A percentile compares a stretch with the other conserved stretches of the same genome.
These are phyloP conservation scores for Aspergillus versicolor DNA, from an alignment of 2,329 filamentous ascomycete species.

Conservation along the genomic window DNA sequence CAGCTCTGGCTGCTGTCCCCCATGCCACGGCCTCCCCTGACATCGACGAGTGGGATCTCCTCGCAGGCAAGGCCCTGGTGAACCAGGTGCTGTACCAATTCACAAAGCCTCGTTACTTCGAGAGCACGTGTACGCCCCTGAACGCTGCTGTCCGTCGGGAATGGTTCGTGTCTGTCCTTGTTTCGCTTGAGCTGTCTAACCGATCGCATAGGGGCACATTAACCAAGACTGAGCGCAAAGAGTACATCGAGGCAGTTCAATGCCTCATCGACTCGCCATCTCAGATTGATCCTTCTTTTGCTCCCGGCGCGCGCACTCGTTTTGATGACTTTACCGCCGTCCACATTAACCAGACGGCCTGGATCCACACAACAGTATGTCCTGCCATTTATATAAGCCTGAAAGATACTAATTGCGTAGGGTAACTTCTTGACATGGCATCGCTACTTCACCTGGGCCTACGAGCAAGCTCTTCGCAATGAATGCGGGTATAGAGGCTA, in stretches of 20 bases:
- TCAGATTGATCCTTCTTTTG: slow-evolving; percentile 23
- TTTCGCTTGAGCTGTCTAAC: neutral
- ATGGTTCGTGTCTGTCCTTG: slow-evolving; percentile 9
- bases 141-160: slow-evolving; percentile 19
- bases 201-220: slow-evolving; percentile 3
- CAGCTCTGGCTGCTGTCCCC: slow-evolving; percentile 6
- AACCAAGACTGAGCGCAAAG: slow-evolving; percentile 12
- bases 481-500: slow-evolving; percentile 47
- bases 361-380: slow-evolving; percentile 42
- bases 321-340: slow-evolving; percentile 54
- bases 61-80: slow-evolving; percentile 9
- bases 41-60: slow-evolving; percentile 13
- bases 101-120: slow-evolving; percentile 3
- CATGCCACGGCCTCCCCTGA: neutral
- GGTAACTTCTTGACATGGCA: slow-evolving; percentile 46
- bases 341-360: slow-evolving; percentile 50
- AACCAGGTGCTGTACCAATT: slow-evolving; percentile 14
- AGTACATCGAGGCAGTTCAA: slow-evolving; percentile 48
- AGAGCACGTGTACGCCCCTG: slow-evolving; percentile 12
- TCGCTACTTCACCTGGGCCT: slow-evolving; percentile 43
- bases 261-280: slow-evolving; percentile 35
- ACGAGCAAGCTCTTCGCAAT: slow-evolving; percentile 44
- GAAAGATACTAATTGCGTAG: neutral
- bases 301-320: slow-evolving; percentile 46
- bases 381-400: neutral